Evolutionary conservation across 768 basidiomycete species (phyloP).

Genomic region (Cantharellus cinnabarinus): DNA sequence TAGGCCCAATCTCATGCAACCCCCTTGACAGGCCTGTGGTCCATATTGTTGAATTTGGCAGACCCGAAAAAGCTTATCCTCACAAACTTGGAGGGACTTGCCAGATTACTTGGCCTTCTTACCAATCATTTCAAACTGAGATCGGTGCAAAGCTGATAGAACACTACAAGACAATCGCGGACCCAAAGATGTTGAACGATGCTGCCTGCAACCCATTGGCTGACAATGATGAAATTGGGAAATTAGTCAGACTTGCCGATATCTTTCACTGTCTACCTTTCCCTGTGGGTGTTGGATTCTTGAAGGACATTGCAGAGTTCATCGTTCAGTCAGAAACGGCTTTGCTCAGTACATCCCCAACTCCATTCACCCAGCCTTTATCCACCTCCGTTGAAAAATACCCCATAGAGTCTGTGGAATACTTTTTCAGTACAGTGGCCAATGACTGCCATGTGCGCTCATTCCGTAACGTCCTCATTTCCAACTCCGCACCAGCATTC

Average conservation of each 20-base stretch:
- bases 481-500: slow-evolving; percentile 47
- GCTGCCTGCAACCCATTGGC: slow-evolving; percentile 61
- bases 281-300: slow-evolving; percentile 77
- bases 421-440: slow-evolving; percentile 61
- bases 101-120: slow-evolving; percentile 76
- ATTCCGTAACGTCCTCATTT: slow-evolving; percentile 61
- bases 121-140: slow-evolving; percentile 99
- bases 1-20: slow-evolving; percentile 84
- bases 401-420: slow-evolving; percentile 63
- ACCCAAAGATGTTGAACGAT: slow-evolving; percentile 62
- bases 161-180: slow-evolving; percentile 84
- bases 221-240: slow-evolving; percentile 80
- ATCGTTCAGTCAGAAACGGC: slow-evolving; percentile 84
- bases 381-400: slow-evolving; percentile 85
- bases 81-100: slow-evolving; percentile 79
- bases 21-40: slow-evolving; percentile 50
- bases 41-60: slow-evolving; percentile 93
- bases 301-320: slow-evolving; percentile 66
- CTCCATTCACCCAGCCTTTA: slow-evolving; percentile 83
- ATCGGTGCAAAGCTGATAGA: slow-evolving; percentile 94
- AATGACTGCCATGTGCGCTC: slow-evolving; percentile 68
- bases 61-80: slow-evolving; percentile 89
- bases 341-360: slow-evolving; percentile 74
- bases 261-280: slow-evolving; percentile 86
- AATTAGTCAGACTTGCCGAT: slow-evolving; percentile 86